phyloP scores from a whole-genome alignment of 1,139 yeast genomes.

The Yamadazyma triangularis region DNA sequence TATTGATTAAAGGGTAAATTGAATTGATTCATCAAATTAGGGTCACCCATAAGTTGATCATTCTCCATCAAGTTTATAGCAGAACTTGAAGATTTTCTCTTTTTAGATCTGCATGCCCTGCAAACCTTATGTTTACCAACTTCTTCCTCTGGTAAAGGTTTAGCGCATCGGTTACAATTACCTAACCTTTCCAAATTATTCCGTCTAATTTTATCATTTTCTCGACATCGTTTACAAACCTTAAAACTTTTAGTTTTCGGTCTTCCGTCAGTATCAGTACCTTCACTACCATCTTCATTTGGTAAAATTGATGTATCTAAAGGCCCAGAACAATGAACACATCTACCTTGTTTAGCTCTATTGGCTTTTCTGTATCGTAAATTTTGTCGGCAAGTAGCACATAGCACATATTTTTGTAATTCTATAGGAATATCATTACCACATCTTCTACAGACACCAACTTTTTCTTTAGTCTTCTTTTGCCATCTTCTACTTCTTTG shows the following conservation, averaged over 20 bases:
- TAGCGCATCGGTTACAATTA: slow-evolving; percentile 60
- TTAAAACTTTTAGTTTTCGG: slow-evolving; percentile 36
- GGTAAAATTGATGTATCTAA: slow-evolving; percentile 41
- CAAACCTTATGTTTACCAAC: slow-evolving; percentile 56
- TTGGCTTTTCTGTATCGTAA: slow-evolving; percentile 52
- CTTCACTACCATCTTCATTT: slow-evolving; percentile 15
- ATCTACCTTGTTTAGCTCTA: slow-evolving; percentile 58
- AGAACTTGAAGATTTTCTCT: slow-evolving; percentile 29
- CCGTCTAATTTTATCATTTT: slow-evolving; percentile 55
- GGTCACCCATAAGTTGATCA: not conserved
- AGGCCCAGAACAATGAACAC: slow-evolving; percentile 67
- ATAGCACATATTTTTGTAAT: slow-evolving; percentile 49
- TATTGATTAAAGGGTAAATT: slow-evolving; percentile 5
- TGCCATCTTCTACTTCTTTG: slow-evolving; percentile 65
- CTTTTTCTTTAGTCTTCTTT: slow-evolving; percentile 52
- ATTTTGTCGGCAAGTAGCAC: slow-evolving; percentile 55
- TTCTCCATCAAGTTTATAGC: slow-evolving; percentile 2
- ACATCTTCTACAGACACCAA: slow-evolving; percentile 63
- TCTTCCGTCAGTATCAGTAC: slow-evolving; percentile 11
- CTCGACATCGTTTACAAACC: slow-evolving; percentile 61
- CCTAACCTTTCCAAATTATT: slow-evolving; percentile 53
- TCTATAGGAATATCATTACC: slow-evolving; percentile 51
- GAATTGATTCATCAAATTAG: not conserved
- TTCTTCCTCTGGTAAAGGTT: slow-evolving; percentile 38
- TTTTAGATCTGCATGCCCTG: slow-evolving; percentile 45